Conservation (phyloP, 495 filamentous ascomycete species). For the Penicillium bialowiezense region DNA sequence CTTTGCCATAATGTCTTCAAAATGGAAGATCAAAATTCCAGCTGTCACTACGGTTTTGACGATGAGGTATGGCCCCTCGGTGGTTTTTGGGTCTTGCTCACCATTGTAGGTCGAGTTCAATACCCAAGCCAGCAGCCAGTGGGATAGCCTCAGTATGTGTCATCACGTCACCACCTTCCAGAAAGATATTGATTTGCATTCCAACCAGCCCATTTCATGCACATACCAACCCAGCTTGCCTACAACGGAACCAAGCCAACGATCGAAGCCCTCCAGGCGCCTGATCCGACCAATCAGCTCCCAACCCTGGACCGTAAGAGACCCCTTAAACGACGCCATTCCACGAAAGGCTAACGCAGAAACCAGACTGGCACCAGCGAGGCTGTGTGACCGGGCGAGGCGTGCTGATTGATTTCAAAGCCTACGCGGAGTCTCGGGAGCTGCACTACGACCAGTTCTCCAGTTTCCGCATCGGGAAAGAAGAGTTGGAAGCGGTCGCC, state of each 20-base stretch:
- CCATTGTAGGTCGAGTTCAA: constrained; percentile 48
- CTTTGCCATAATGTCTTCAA: constrained; percentile 49
- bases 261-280: constrained; percentile 4
- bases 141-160: constrained; percentile 36
- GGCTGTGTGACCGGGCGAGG: constrained; percentile 44
- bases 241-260: constrained; percentile 51
- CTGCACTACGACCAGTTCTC: constrained; percentile 35
- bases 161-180: too few relatives aligned
- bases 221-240: constrained; percentile 41
- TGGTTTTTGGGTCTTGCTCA: too few relatives aligned
- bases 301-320: constrained; percentile 24
- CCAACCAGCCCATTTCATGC: constrained; percentile 27
- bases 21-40: constrained; percentile 31
- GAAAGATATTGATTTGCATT: background rate
- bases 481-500: constrained; percentile 32
- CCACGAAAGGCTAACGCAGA: constrained; percentile 2
- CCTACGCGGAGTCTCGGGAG: constrained; percentile 32
- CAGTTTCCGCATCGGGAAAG: constrained; percentile 26
- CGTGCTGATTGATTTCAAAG: constrained; percentile 44
- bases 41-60: constrained; percentile 34
- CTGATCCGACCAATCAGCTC: background rate
- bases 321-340: background rate
- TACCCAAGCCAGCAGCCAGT: constrained; percentile 45
- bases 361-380: constrained; percentile 31
- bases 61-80: constrained; percentile 28